Evolutionary conservation across 139 green algal genomes (phyloP).

Genomic region (Chlamydomonas applanata): DNA sequence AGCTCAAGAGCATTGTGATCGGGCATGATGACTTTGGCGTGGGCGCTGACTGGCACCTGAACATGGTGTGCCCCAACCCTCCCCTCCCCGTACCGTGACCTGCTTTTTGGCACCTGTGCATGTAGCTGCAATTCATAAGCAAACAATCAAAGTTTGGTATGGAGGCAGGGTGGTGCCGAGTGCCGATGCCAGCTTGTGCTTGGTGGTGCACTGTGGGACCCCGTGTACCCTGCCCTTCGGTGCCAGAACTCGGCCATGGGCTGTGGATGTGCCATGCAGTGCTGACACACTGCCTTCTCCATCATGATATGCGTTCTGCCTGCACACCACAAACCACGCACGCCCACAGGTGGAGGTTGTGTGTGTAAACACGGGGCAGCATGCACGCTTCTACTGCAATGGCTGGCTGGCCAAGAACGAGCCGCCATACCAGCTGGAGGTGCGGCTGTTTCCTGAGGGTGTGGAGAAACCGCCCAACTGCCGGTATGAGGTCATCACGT

Average conservation of each 20-base stretch:
- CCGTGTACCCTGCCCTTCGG: too few relatives aligned
- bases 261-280: not conserved
- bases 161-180: too few relatives aligned
- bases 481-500: conserved; percentile 47
- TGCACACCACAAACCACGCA: not conserved
- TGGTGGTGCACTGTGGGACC: too few relatives aligned
- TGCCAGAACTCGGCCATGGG: too few relatives aligned
- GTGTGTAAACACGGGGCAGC: conserved; percentile 38
- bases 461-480: conserved; percentile 2
- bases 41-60: conserved; percentile 64
- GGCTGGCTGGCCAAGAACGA: conserved; percentile 50
- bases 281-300: not conserved
- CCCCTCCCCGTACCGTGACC: too few relatives aligned
- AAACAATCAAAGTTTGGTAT: too few relatives aligned
- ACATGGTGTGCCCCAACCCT: too few relatives aligned
- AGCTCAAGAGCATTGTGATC: conserved; percentile 52
- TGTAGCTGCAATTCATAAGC: too few relatives aligned
- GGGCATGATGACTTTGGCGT: conserved; percentile 58
- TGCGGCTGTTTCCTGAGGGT: conserved; percentile 31
- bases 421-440: conserved; percentile 49
- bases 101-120: conserved; percentile 2
- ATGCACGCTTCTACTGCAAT: conserved; percentile 41
- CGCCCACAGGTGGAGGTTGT: conserved; percentile 39
- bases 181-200: too few relatives aligned
- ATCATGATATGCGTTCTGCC: too few relatives aligned